phyloP scores from a whole-genome alignment of 805 yeast genomes.

The Wickerhamomyces tratensis region DNA sequence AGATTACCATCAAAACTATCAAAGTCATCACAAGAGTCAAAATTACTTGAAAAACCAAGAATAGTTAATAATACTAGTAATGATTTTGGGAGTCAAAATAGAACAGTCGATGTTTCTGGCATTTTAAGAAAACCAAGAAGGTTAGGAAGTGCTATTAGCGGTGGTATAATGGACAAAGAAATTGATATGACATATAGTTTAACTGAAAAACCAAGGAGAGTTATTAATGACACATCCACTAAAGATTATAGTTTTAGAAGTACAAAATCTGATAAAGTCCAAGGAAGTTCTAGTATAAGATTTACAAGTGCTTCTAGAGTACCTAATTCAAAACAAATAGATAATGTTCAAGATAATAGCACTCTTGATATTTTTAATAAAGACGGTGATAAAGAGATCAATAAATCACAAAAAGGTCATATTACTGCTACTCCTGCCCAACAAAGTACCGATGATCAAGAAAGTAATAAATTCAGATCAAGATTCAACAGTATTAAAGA shows the following conservation, averaged over 20 bases:
- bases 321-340: no score
- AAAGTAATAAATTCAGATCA: no score
- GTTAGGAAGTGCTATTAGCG: neutral
- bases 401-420: no score
- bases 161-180: neutral
- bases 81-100: neutral
- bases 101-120: neutral
- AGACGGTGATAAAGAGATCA: neutral
- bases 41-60: neutral
- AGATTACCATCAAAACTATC: neutral
- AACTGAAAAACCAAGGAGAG: neutral
- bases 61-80: no score
- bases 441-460: no score
- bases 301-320: no score
- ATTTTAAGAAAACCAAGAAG: neutral
- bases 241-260: neutral
- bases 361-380: neutral
- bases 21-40: neutral
- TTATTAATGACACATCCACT: no score
- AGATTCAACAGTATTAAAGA: no score
- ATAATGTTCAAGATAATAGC: no score
- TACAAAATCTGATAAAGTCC: no score
- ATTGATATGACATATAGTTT: neutral
- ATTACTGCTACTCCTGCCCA: no score
- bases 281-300: no score